Base-by-base conservation (phyloP, 768 basidiomycete species). In the Lyophyllum decastes region DNA sequence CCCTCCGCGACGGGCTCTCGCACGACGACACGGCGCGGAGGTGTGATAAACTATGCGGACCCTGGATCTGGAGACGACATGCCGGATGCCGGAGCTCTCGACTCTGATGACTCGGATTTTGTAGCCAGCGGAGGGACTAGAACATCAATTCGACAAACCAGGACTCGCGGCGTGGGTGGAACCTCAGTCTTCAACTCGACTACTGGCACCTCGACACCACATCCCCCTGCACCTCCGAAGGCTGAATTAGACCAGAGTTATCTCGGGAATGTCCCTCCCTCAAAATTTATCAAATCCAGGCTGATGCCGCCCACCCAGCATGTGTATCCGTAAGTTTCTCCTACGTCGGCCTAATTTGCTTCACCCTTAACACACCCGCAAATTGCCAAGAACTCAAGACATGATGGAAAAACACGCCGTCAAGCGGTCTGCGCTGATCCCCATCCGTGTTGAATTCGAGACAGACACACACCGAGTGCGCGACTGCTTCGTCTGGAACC, bases 401-500 rank as follows among this genome's bases (percentile, higher is more conserved):
- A 73, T 78, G 12, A 71, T 96, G 30, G 83, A 88, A 49, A 69
- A 69, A 17, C 85, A 91, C 65, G 90, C 92, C 2, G 68, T 77
- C 50, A 75, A 72, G 55, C 71, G 73, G 43, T 68, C 78, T 0
- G 71, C 79, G 0, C 85, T 96, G 33, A 86, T 98, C 12, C 97
- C 97, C 2, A 93, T 99, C 57, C 92, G 93, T 46, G 91, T 99
- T 52, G 95, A 98, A 64, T 87, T 99, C 65, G 95, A 98, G 69
- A 94, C 90, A 11, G 92, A 94, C 11, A 90, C 90, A 0, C 92
- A 92, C 67, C 81, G 95, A 65, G 85, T 99, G 70, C 88, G 95
- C 41, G 97, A 99, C 68, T 90, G 89, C 66, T 98, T 99, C 71
- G 84, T 93, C 11, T 99, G 97, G 97, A 97, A 98, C 66, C 72